Base-by-base conservation (phyloP, 108 stramenopile genomes). In the Fistulifera solaris region DNA sequence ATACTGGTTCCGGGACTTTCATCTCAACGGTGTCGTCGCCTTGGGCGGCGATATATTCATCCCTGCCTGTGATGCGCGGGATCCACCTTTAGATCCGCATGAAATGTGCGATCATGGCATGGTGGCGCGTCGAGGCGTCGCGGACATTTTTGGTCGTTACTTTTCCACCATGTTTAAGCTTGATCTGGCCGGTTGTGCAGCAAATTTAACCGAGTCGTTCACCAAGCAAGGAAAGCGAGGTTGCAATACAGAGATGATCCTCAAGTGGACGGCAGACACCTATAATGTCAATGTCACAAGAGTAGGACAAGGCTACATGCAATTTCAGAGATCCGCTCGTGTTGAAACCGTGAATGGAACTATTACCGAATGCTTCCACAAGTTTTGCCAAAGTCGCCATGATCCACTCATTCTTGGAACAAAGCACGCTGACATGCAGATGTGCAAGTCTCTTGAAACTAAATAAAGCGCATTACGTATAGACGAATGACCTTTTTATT, bases 201-300 rank as follows among this genome's bases (percentile, higher is more conserved):
- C 49, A 4, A 18, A n/a, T 13, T 39, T 51, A 40, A 18, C 17
- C 27, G 22, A 31, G 3, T 1, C 42, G 27, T 40, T 52, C 22
- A 15, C 31, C n/a, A 52, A 16, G 22, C 7, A 18, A 1, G 48
- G 27, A 23, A 21, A 42, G 4, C 26, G 60, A 15, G 60, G 60
- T 13, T 61, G 60, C 24, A 61, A 61, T 49, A 52, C 27, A 4
- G 60, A 61, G 35, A 61, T 61, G 60, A 52, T 61, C 2, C 38
- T 61, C 14, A 51, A 35, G 22, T 61, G 48, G 47, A 22, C 38
- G 19, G 16, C 51, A 5, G 50, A 61, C 11, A 17, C 18, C 2
- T 12, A 52, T 3, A 25, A 26, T 21, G 18, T 52, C 10, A 21
- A 61, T 15, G 16, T 61, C 40, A 40, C n/a, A 15, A 27, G 5